phyloP scores from a whole-genome alignment of 2,329 filamentous ascomycete genomes.

The Lizonia empirigonia region DNA sequence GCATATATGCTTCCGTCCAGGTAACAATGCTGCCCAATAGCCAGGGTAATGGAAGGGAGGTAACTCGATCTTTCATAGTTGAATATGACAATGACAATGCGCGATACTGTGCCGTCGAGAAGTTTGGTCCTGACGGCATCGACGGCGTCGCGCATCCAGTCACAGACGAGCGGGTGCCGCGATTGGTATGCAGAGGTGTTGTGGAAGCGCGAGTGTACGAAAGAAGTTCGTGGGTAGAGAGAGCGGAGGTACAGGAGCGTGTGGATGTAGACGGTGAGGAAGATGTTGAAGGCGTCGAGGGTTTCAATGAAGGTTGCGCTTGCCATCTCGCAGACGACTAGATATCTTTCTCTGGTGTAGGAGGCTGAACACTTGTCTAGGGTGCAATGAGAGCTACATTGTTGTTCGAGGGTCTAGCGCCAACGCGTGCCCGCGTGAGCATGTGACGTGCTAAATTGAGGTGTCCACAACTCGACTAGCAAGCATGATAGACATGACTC shows the following conservation, averaged over 20 bases:
- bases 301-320: constrained; percentile 52
- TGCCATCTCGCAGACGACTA: too few relatives aligned
- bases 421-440: too few relatives aligned
- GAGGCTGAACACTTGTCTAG: too few relatives aligned
- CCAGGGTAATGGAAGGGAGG: too few relatives aligned
- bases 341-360: too few relatives aligned
- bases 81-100: constrained; percentile 64
- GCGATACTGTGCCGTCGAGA: constrained; percentile 59
- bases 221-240: constrained; percentile 79
- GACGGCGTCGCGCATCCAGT: constrained; percentile 83
- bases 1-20: too few relatives aligned
- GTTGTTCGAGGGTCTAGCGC: too few relatives aligned
- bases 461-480: too few relatives aligned
- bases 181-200: constrained; percentile 85
- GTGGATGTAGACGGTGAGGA: constrained; percentile 82
- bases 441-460: too few relatives aligned
- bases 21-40: too few relatives aligned
- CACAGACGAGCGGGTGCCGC: constrained; percentile 82
- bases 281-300: constrained; percentile 73
- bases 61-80: constrained; percentile 38
- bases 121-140: constrained; percentile 73
- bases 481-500: too few relatives aligned
- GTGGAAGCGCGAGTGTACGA: constrained; percentile 79
- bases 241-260: constrained; percentile 81
- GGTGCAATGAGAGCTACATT: too few relatives aligned